These are phyloP conservation scores for Phtheirospermum japonicum DNA, from an alignment of 257 asterid species.

Conservation along the genomic window DNA sequence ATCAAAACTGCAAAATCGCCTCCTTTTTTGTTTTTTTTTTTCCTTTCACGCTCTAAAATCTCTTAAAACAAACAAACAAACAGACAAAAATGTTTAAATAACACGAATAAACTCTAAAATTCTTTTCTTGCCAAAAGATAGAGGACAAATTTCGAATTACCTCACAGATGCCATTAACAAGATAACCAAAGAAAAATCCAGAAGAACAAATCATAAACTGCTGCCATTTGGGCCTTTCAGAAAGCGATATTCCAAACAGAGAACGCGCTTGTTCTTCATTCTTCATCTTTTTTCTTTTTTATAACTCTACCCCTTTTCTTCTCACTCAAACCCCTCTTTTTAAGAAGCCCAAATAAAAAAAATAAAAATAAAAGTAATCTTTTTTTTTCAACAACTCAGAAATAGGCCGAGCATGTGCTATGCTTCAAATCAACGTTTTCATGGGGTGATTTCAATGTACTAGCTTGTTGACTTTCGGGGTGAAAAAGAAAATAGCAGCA, in stretches of 20 bases:
- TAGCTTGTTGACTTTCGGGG: slow-evolving; percentile 49
- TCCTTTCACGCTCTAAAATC: too few species aligned
- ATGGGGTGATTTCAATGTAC: slow-evolving; percentile 34
- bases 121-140: not conserved
- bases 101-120: not conserved
- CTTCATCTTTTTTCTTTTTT: slow-evolving; percentile 39
- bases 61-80: too few species aligned
- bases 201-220: slow-evolving; percentile 83
- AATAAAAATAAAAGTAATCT: too few species aligned
- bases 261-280: slow-evolving; percentile 69
- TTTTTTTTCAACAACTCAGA: not conserved
- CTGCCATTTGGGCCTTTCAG: slow-evolving; percentile 77
- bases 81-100: not conserved
- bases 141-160: slow-evolving; percentile 26
- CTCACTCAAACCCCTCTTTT: not conserved
- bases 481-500: slow-evolving; percentile 1
- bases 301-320: slow-evolving; percentile 3
- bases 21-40: not conserved
- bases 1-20: slow-evolving; percentile 10
- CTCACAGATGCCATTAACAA: slow-evolving; percentile 91
- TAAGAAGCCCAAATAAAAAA: not conserved
- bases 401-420: slow-evolving; percentile 27
- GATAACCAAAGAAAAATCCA: slow-evolving; percentile 94
- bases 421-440: slow-evolving; percentile 27
- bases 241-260: slow-evolving; percentile 71